Evolutionary conservation across 768 basidiomycete species (phyloP).

Genomic region (Megacollybia marginata): DNA sequence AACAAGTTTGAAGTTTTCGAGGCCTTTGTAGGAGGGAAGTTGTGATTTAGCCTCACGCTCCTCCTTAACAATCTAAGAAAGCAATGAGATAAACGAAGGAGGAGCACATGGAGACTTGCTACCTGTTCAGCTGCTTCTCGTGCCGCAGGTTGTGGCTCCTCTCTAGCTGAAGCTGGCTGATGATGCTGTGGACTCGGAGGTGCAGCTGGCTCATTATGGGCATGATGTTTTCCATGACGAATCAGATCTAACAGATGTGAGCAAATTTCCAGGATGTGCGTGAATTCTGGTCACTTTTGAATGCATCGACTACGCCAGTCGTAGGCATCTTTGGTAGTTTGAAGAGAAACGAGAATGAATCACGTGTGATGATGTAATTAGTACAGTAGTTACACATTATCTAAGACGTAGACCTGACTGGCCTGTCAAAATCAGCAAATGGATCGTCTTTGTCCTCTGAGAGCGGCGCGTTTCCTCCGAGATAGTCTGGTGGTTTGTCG

Average conservation of each 20-base stretch:
- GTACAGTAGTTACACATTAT: background rate
- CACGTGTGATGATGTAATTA: background rate
- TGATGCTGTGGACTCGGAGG: slow-evolving; percentile 9
- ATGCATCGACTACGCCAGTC: slow-evolving; percentile 69
- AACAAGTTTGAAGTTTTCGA: slow-evolving; percentile 69
- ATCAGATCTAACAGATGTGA: slow-evolving; percentile 53
- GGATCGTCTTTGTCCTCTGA: slow-evolving; percentile 37
- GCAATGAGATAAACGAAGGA: no score
- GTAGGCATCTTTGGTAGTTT: slow-evolving; percentile 44
- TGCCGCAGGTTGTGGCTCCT: slow-evolving; percentile 13
- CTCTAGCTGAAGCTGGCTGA: slow-evolving; percentile 8
- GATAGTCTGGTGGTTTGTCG: slow-evolving; percentile 44
- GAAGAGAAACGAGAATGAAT: background rate
- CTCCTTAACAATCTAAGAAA: slow-evolving; percentile 51
- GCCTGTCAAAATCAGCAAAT: slow-evolving; percentile 49
- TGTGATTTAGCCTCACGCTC: slow-evolving; percentile 65
- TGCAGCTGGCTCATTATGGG: slow-evolving; percentile 19
- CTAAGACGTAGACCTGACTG: slow-evolving; percentile 33
- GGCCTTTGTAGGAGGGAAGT: slow-evolving; percentile 82
- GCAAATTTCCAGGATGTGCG: slow-evolving; percentile 3
- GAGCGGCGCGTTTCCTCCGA: slow-evolving; percentile 22
- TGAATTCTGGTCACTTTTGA: slow-evolving; percentile 61
- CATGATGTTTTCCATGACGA: slow-evolving; percentile 69
- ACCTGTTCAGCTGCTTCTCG: slow-evolving; percentile 45
- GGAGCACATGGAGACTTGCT: no score